phyloP scores from a whole-genome alignment of 2,329 filamentous ascomycete species.

The Fusarium verrucosum region DNA sequence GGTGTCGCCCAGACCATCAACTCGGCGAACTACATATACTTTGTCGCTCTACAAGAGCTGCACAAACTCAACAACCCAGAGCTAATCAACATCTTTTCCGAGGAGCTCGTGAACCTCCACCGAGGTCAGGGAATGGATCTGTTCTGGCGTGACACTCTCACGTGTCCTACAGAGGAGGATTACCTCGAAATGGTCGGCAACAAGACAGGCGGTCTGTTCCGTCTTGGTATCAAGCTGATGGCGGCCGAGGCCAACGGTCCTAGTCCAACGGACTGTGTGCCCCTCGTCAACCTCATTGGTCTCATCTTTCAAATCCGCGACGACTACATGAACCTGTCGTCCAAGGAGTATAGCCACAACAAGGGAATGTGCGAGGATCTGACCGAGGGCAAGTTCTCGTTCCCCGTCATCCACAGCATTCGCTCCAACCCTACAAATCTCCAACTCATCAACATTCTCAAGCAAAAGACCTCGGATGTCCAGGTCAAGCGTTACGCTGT shows the following conservation, averaged over 20 bases:
- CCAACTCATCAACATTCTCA: constrained; percentile 89
- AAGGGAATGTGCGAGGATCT: constrained; percentile 96
- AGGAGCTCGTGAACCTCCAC: constrained; percentile 86
- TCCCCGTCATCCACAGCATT: constrained; percentile 94
- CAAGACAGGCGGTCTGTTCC: constrained; percentile 89
- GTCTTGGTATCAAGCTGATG: constrained; percentile 87
- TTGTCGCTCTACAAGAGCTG: constrained; percentile 79
- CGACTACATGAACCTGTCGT: constrained; percentile 90
- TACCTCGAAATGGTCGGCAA: constrained; percentile 95
- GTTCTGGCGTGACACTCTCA: constrained; percentile 87
- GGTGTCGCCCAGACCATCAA: constrained; percentile 91
- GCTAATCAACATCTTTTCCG: constrained; percentile 76
- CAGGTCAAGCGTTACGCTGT: constrained; percentile 94
- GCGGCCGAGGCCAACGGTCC: constrained; percentile 71
- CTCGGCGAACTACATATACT: constrained; percentile 89
- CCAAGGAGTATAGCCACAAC: constrained; percentile 79
- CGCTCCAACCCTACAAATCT: constrained; percentile 76
- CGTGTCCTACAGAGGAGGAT: constrained; percentile 85
- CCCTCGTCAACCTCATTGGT: constrained; percentile 85
- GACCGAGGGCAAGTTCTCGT: constrained; percentile 96
- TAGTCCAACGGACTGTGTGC: constrained; percentile 73
- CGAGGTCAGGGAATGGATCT: constrained; percentile 91
- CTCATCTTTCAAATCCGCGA: constrained; percentile 91
- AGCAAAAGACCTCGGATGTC: constrained; percentile 85
- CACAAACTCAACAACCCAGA: constrained; percentile 74